Conservation (phyloP, 2,329 filamentous ascomycete species). For the Aspergillus unguis region DNA sequence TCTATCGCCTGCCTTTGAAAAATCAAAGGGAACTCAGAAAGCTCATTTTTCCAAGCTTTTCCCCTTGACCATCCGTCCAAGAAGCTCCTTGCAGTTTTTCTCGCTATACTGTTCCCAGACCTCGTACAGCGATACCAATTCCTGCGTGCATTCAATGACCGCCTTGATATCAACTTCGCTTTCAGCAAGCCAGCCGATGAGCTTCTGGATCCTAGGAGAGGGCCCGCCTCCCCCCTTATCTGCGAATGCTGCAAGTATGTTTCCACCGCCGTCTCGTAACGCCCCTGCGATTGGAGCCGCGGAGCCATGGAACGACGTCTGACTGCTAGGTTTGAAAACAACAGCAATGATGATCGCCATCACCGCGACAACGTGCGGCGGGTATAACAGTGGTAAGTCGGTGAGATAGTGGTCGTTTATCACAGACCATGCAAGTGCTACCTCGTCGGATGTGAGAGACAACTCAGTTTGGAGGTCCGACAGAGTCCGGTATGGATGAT, state of each 20-base stretch:
- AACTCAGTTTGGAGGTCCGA: slow-evolving; percentile 68
- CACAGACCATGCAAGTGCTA: slow-evolving; percentile 71
- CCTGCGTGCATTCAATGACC: slow-evolving; percentile 85
- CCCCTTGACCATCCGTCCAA: slow-evolving; percentile 60
- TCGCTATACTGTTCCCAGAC: slow-evolving; percentile 65
- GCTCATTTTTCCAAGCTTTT: slow-evolving; percentile 55
- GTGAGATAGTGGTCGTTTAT: slow-evolving; percentile 93
- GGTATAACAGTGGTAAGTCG: slow-evolving; percentile 78
- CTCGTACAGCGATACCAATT: slow-evolving; percentile 86
- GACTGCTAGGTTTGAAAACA: slow-evolving; percentile 66
- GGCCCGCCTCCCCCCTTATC: slow-evolving; percentile 30
- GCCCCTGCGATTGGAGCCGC: slow-evolving; percentile 32
- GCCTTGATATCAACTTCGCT: slow-evolving; percentile 80
- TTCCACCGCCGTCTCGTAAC: slow-evolving; percentile 37
- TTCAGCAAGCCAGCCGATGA: slow-evolving; percentile 80
- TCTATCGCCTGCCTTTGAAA: too few species aligned
- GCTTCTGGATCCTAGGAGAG: slow-evolving; percentile 53
- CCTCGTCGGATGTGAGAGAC: slow-evolving; percentile 71
- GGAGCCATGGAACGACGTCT: slow-evolving; percentile 35
- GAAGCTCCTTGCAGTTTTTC: slow-evolving; percentile 61
- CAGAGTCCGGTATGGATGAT: slow-evolving; percentile 85
- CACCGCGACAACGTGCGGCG: slow-evolving; percentile 85
- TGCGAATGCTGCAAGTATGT: slow-evolving; percentile 33
- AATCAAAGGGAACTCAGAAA: neutral
- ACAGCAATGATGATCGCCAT: slow-evolving; percentile 80